Evolutionary conservation across 805 yeast species (phyloP).

Genomic region (Wickerhamiella azyma): DNA sequence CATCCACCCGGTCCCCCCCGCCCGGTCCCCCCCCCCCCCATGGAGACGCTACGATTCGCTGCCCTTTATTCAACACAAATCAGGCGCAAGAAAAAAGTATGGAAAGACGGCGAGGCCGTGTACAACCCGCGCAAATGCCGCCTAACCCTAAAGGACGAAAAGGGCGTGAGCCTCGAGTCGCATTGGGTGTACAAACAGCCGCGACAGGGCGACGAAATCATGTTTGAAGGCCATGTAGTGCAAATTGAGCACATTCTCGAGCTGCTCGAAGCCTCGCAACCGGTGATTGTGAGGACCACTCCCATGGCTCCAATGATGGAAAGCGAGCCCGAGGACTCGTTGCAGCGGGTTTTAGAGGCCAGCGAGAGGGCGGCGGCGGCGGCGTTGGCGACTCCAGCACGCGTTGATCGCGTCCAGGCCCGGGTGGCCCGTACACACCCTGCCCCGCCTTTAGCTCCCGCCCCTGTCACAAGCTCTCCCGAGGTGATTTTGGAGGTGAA

Average conservation of each 20-base stretch:
- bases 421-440: too few species aligned
- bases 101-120: slow-evolving; percentile 9
- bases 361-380: too few species aligned
- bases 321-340: neutral
- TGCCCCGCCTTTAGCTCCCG: too few species aligned
- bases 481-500: too few species aligned
- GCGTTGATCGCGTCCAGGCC: too few species aligned
- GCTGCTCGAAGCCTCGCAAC: neutral
- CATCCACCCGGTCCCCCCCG: too few species aligned
- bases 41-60: neutral
- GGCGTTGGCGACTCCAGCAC: too few species aligned
- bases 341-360: neutral
- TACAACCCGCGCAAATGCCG: slow-evolving; percentile 2
- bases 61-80: slow-evolving; percentile 4
- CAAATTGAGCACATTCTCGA: slow-evolving; percentile 4
- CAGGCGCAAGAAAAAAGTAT: slow-evolving; percentile 7
- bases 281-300: neutral
- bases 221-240: slow-evolving; percentile 4
- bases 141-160: slow-evolving; percentile 4
- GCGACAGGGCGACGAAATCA: slow-evolving; percentile 4
- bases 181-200: slow-evolving; percentile 7
- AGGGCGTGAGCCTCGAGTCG: neutral
- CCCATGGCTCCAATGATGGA: neutral
- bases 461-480: too few species aligned
- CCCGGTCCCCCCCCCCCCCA: too few species aligned